Evolutionary conservation across 2,329 filamentous ascomycete species (phyloP).

Genomic region (Pezicula carpinea): DNA sequence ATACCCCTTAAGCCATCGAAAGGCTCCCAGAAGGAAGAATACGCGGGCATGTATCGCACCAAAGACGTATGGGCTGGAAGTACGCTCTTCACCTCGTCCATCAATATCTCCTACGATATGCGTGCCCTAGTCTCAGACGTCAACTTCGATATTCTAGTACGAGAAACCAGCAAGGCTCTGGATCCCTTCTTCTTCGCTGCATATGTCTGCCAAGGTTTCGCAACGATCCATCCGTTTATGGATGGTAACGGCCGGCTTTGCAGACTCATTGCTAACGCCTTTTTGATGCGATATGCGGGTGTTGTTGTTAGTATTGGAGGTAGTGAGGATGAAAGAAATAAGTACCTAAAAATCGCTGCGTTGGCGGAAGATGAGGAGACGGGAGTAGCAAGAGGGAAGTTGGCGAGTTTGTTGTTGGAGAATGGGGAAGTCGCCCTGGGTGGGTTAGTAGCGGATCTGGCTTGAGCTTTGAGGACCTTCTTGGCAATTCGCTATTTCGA

Average conservation of each 20-base stretch:
- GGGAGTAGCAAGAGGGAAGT: slow-evolving; percentile 1
- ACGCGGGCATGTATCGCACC: slow-evolving; percentile 6
- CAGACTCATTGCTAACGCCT: slow-evolving; percentile 32
- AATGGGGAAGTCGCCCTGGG: slow-evolving; percentile 42
- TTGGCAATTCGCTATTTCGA: no score
- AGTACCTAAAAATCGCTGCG: slow-evolving; percentile 13
- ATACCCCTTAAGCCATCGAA: not conserved
- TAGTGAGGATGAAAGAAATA: slow-evolving; percentile 9
- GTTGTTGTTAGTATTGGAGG: slow-evolving; percentile 12
- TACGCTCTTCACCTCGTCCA: slow-evolving; percentile 17
- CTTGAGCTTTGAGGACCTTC: no score
- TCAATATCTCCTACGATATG: slow-evolving; percentile 24
- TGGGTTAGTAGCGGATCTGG: slow-evolving; percentile 30
- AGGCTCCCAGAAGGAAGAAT: not conserved
- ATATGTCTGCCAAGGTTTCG: slow-evolving; percentile 28
- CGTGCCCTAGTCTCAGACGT: slow-evolving; percentile 12
- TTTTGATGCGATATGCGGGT: slow-evolving; percentile 29
- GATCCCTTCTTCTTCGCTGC: slow-evolving; percentile 24
- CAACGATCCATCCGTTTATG: slow-evolving; percentile 35
- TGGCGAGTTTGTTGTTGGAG: slow-evolving; percentile 17
- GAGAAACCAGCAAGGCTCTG: slow-evolving; percentile 2
- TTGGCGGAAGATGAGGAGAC: slow-evolving; percentile 4
- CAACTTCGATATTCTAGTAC: slow-evolving; percentile 20
- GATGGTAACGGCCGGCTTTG: slow-evolving; percentile 36
- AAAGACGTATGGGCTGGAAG: not conserved